phyloP scores from a whole-genome alignment of 1,139 yeast genomes.

The Ashbya aceris region DNA sequence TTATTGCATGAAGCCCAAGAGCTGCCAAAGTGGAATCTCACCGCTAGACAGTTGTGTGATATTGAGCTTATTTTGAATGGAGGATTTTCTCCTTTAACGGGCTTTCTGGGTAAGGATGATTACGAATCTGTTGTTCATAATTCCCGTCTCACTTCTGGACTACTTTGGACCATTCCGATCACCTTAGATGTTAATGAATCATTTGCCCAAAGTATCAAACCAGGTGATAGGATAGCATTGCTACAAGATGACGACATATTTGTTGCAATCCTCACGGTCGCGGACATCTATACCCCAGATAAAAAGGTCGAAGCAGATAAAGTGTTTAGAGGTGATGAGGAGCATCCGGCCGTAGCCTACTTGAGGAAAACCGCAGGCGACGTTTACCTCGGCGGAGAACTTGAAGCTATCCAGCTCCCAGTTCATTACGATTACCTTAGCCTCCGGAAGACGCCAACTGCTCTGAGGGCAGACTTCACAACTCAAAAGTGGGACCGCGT shows the following conservation, averaged over 20 bases:
- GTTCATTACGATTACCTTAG: conserved; percentile 86
- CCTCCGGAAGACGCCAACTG: conserved; percentile 82
- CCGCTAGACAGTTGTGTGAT: conserved; percentile 89
- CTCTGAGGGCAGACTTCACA: conserved; percentile 73
- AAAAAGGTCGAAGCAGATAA: conserved; percentile 69
- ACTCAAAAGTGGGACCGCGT: conserved; percentile 81
- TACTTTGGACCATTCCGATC: conserved; percentile 89
- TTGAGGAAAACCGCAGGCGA: conserved; percentile 70
- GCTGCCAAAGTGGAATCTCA: conserved; percentile 39
- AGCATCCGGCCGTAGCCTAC: conserved; percentile 86
- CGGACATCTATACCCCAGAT: conserved; percentile 74
- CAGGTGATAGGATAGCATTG: conserved; percentile 61
- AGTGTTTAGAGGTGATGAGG: conserved; percentile 95
- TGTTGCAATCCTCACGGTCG: conserved; percentile 71
- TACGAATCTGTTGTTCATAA: conserved; percentile 72
- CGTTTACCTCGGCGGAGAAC: conserved; percentile 75
- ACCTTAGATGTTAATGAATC: conserved; percentile 65
- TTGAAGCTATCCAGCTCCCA: conserved; percentile 78
- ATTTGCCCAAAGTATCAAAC: conserved; percentile 39
- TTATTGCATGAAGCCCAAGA: conserved; percentile 48
- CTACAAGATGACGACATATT: conserved; percentile 78
- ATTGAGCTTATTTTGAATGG: conserved; percentile 85
- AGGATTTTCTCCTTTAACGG: conserved; percentile 88
- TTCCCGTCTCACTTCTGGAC: conserved; percentile 66
- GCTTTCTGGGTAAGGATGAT: conserved; percentile 75